These are phyloP conservation scores for Kappamyces sp. DNA, from an alignment of 192 early-diverging fungal genomes.

Conservation along the genomic window DNA sequence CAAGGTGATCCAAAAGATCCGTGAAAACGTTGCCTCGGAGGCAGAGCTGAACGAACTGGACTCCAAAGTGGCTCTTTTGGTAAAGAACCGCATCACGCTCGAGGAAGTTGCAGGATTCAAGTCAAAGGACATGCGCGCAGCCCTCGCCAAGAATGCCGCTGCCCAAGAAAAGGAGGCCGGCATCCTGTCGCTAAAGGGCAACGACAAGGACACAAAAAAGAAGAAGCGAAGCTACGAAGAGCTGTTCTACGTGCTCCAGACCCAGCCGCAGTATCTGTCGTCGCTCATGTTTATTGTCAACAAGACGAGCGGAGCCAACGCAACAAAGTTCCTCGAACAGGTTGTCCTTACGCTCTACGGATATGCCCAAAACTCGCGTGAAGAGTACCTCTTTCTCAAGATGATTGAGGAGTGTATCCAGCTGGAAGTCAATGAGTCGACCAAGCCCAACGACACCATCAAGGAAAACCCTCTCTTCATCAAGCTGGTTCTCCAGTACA, in stretches of 20 bases:
- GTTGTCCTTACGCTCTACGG: slow-evolving; percentile 90
- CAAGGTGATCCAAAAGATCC: slow-evolving; percentile 78
- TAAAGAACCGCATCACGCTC: slow-evolving; percentile 91
- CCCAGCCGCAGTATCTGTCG: slow-evolving; percentile 88
- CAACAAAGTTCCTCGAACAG: slow-evolving; percentile 80
- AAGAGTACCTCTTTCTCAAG: slow-evolving; percentile 93
- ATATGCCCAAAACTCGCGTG: slow-evolving; percentile 93
- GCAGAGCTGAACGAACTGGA: slow-evolving; percentile 81
- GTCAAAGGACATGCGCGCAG: slow-evolving; percentile 36
- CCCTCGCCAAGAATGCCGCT: slow-evolving; percentile 9
- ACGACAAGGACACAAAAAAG: slow-evolving; percentile 81
- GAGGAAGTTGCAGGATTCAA: slow-evolving; percentile 85
- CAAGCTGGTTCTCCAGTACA: slow-evolving; percentile 92
- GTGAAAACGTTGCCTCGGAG: slow-evolving; percentile 80
- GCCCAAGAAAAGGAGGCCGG: slow-evolving; percentile 29
- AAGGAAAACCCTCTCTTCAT: slow-evolving; percentile 95
- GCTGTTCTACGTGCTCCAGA: slow-evolving; percentile 95
- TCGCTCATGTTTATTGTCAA: slow-evolving; percentile 82
- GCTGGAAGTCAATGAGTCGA: slow-evolving; percentile 81
- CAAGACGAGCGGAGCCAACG: slow-evolving; percentile 62
- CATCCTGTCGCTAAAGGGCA: slow-evolving; percentile 64
- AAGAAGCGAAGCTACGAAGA: slow-evolving; percentile 83
- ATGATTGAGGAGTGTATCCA: slow-evolving; percentile 84
- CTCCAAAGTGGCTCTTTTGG: slow-evolving; percentile 91
- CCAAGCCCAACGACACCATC: slow-evolving; percentile 83